phyloP scores from a whole-genome alignment of 208 protist species.

The Acanthamoeba quina region DNA sequence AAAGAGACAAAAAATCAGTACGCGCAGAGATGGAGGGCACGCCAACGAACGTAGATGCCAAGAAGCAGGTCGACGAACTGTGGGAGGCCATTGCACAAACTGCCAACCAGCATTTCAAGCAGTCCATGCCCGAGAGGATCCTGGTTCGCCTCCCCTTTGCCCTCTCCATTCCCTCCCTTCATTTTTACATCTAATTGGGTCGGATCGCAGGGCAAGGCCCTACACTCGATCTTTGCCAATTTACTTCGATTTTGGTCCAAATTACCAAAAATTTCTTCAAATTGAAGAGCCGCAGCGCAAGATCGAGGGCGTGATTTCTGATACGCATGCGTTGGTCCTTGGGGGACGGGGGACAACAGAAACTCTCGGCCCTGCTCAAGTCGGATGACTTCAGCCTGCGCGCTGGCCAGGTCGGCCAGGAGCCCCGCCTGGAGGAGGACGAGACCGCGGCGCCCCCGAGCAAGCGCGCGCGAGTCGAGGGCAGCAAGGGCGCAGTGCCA shows the following conservation, averaged over 20 bases:
- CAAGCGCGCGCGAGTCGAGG: background rate
- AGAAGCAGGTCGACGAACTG: constrained; percentile 35
- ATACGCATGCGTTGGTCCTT: too few relatives aligned
- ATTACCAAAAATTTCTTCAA: too few relatives aligned
- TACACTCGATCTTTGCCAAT: too few relatives aligned
- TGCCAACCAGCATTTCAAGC: constrained; percentile 36
- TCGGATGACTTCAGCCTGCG: background rate
- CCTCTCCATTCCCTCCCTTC: too few relatives aligned
- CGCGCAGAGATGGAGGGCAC: background rate
- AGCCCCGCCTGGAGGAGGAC: background rate
- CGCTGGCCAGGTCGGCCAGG: background rate
- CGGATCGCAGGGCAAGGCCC: too few relatives aligned
- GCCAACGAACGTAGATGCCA: background rate
- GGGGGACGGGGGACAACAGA: background rate
- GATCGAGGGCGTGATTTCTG: too few relatives aligned
- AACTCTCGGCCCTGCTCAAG: constrained; percentile 13
- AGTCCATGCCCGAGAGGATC: background rate
- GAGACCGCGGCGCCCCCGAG: background rate
- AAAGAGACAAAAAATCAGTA: too few relatives aligned
- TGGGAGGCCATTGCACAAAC: background rate
- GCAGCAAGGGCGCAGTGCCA: background rate
- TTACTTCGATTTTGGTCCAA: too few relatives aligned
- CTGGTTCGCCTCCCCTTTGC: background rate
- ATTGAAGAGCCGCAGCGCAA: too few relatives aligned
- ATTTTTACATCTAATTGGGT: too few relatives aligned